Evolutionary conservation across 2,329 filamentous ascomycete species (phyloP).

Genomic region (Aureobasidium sp.): DNA sequence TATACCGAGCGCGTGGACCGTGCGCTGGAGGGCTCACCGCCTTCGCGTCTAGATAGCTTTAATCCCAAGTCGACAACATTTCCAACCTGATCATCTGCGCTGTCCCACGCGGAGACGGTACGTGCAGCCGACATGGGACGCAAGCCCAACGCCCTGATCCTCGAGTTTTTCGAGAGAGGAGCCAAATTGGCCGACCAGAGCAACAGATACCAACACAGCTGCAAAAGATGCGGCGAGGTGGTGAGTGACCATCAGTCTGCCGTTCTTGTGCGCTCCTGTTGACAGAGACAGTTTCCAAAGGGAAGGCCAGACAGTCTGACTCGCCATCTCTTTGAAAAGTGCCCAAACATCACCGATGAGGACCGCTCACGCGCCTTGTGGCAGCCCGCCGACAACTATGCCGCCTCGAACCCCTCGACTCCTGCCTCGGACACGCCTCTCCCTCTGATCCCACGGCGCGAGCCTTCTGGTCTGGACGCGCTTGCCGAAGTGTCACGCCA

Average conservation of each 20-base stretch:
- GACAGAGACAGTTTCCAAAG: conserved; percentile 60
- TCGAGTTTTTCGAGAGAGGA: conserved; percentile 82
- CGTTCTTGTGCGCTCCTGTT: conserved; percentile 20
- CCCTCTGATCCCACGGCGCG: conserved; percentile 14
- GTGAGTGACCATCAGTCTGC: conserved; percentile 23
- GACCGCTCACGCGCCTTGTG: conserved; percentile 38
- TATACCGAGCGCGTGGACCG: background rate
- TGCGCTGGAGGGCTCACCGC: conserved; percentile 7
- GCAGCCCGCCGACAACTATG: conserved; percentile 15
- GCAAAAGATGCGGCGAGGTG: conserved; percentile 78
- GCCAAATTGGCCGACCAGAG: conserved; percentile 81
- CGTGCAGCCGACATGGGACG: conserved; percentile 56
- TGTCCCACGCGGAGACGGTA: conserved; percentile 1
- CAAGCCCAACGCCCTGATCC: conserved; percentile 75
- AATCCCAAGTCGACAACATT: background rate
- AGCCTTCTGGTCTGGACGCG: conserved; percentile 66
- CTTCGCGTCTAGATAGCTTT: background rate
- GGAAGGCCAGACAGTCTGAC: conserved; percentile 78
- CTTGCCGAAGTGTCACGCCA: conserved; percentile 82
- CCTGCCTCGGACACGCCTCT: background rate
- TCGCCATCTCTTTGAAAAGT: conserved; percentile 78
- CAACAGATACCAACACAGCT: conserved; percentile 87
- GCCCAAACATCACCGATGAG: conserved; percentile 55
- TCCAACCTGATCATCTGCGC: background rate
- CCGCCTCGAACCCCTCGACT: background rate